Evolutionary conservation across 1,284 basidiomycete species (phyloP), one percentile per base, ranked within the genome.

Genomic region (Rhizoctonia solani): DNA sequence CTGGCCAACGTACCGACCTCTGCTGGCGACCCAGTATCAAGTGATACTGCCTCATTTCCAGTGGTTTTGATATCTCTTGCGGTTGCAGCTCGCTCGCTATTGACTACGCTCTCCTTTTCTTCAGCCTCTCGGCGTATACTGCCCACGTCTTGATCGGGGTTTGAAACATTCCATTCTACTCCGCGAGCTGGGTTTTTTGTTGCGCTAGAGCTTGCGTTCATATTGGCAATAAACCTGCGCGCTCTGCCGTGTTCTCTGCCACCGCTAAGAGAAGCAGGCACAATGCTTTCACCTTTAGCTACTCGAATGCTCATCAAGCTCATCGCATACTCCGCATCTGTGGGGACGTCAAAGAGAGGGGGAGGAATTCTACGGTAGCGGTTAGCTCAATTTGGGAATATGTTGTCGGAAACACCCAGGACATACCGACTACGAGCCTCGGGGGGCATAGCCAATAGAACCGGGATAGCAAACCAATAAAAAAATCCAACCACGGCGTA

Each of bases 281-380:
- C 74, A 23, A 85, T 73, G 41, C 80, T 77, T 49, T 86, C 77
- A 13, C 87, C 86, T 30, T 79, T 77, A 39, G 83, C 80, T 9
- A 88, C 80, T 2, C 87, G 82, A 68, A 81, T 79, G 1, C 85
- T 82, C 39, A 89, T 87, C 9, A 89, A 73, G 34, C 86, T 81
- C 83, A 88, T 87, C 0, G 87, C 86, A 72, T 85, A 78, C 65
- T 89, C 86, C 1, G 84, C 81, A 72, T 89, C 86, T 4, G 86
- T 88, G 0, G 87, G 87, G 4, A 82, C 81, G 68, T 83, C 80
- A 27, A 71, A 70, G 52, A 88, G 79, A 3, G 79, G 76, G 3
- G 79, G 77, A 13, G 83, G 84, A 16, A 86, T 65, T 30, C 83
- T 56, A 68, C 32, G 67, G 74, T 76, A 32, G 50, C 16, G 66